phyloP scores from a whole-genome alignment of 352 stramenopile species.

The Globisporangium cystogenes region DNA sequence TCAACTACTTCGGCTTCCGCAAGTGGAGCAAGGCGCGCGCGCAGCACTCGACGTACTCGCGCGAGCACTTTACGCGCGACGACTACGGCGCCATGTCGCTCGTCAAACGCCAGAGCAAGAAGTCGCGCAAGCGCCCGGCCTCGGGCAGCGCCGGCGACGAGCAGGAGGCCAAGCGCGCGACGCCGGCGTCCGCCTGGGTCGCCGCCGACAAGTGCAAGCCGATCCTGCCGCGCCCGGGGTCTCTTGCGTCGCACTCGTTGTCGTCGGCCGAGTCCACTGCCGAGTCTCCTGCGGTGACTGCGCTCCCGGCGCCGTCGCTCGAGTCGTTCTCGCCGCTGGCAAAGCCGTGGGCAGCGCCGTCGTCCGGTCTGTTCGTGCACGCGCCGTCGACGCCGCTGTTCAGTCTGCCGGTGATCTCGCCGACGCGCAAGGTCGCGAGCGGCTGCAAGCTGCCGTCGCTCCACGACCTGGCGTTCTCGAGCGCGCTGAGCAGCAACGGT shows the following conservation, averaged over 20 bases:
- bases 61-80: constrained; percentile 79
- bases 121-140: constrained; percentile 65
- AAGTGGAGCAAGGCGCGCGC: constrained; percentile 85
- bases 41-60: constrained; percentile 71
- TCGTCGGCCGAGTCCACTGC: not conserved
- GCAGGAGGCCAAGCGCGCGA: constrained; percentile 28
- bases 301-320: not conserved
- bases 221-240: constrained; percentile 36
- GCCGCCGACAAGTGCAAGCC: constrained; percentile 56
- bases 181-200: constrained; percentile 19
- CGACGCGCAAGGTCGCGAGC: constrained; percentile 27
- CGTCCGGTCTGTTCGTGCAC: constrained; percentile 13
- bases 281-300: not conserved
- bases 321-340: constrained; percentile 1
- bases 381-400: constrained; percentile 13
- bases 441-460: constrained; percentile 56
- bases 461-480: constrained; percentile 36
- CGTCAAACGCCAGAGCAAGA: constrained; percentile 85
- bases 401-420: constrained; percentile 33
- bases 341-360: constrained; percentile 5
- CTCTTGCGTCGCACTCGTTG: not conserved
- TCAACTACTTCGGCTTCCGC: constrained; percentile 95
- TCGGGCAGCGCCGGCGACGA: constrained; percentile 24
- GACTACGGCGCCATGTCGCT: constrained; percentile 83
- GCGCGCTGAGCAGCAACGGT: constrained; percentile 11